These are phyloP conservation scores for Fusarium cicatricum DNA, from an alignment of 2,329 filamentous ascomycete species.

Conservation along the genomic window DNA sequence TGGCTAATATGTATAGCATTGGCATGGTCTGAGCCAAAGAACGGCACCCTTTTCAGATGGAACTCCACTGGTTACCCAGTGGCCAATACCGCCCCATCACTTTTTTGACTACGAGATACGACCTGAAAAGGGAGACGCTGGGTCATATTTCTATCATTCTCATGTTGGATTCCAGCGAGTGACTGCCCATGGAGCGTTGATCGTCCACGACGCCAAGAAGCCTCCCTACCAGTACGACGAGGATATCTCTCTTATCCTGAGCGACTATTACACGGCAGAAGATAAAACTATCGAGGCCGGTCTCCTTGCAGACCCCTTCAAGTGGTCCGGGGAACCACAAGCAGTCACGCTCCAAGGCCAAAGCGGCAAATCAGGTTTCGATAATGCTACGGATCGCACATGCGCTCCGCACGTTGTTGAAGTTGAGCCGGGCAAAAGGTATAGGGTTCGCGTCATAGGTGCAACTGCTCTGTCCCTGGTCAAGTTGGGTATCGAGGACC, in stretches of 20 bases:
- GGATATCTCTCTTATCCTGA: constrained; percentile 59
- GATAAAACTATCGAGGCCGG: constrained; percentile 61
- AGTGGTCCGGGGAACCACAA: constrained; percentile 66
- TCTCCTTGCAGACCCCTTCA: constrained; percentile 58
- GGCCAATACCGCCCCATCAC: constrained; percentile 67
- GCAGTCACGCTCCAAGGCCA: constrained; percentile 37
- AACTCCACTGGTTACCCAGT: constrained; percentile 66
- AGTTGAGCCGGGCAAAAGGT: constrained; percentile 11
- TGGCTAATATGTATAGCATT: constrained; percentile 58
- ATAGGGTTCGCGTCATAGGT: constrained; percentile 22
- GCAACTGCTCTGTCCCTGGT: constrained; percentile 21
- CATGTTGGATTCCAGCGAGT: constrained; percentile 70
- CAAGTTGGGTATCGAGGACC: constrained; percentile 17
- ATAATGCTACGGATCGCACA: constrained; percentile 12
- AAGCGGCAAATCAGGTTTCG: constrained; percentile 22
- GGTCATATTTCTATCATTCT: constrained; percentile 74
- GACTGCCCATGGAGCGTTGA: constrained; percentile 64
- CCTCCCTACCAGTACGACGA: constrained; percentile 69
- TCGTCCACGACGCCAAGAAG: constrained; percentile 54
- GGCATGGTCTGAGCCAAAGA: constrained; percentile 70
- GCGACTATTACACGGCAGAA: constrained; percentile 65
- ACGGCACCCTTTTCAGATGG: constrained; percentile 72
- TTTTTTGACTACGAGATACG: constrained; percentile 75
- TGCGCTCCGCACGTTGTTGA: constrained; percentile 24
- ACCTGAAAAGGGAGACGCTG: constrained; percentile 60